phyloP scores from a whole-genome alignment of 1,284 basidiomycete species.

The Wallemia ichthyophaga region DNA sequence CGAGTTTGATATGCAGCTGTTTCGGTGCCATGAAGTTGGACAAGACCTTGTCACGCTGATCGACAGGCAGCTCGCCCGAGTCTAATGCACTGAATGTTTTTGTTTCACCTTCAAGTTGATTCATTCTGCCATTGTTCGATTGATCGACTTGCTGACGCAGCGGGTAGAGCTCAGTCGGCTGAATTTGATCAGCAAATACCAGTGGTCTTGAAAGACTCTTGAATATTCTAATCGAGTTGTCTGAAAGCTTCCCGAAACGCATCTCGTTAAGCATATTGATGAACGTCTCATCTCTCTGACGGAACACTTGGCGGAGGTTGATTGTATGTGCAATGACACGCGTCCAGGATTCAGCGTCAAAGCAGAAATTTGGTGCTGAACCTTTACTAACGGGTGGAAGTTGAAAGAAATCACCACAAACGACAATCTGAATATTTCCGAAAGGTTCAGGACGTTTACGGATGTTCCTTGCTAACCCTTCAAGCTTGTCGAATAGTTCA shows the following conservation, averaged over 20 bases:
- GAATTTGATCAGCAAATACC: constrained; percentile 35
- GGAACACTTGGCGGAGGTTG: constrained; percentile 66
- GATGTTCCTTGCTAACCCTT: constrained; percentile 29
- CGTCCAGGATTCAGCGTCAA: constrained; percentile 66
- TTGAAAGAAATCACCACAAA: constrained; percentile 92
- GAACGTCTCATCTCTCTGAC: constrained; percentile 31
- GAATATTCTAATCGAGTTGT: constrained; percentile 30
- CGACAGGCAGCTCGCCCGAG: constrained; percentile 20
- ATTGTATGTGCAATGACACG: constrained; percentile 42
- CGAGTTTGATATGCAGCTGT: constrained; percentile 29
- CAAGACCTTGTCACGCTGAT: constrained; percentile 32
- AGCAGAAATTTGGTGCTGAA: constrained; percentile 32
- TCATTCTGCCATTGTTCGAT: constrained; percentile 37
- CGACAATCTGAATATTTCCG: constrained; percentile 79
- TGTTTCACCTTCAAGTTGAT: constrained; percentile 6
- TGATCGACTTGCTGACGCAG: constrained; percentile 42
- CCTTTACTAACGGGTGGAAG: constrained; percentile 49
- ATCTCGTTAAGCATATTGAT: constrained; percentile 73
- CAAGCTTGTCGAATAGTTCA: constrained; percentile 64
- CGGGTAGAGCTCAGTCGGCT: constrained; percentile 63
- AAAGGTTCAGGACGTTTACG: constrained; percentile 41
- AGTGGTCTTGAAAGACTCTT: constrained; percentile 24
- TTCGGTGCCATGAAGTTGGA: constrained; percentile 31
- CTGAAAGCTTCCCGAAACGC: constrained; percentile 40
- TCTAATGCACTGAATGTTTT: constrained; percentile 23